phyloP scores from a whole-genome alignment of 2,329 filamentous ascomycete genomes.

The Neonectria punicea region DNA sequence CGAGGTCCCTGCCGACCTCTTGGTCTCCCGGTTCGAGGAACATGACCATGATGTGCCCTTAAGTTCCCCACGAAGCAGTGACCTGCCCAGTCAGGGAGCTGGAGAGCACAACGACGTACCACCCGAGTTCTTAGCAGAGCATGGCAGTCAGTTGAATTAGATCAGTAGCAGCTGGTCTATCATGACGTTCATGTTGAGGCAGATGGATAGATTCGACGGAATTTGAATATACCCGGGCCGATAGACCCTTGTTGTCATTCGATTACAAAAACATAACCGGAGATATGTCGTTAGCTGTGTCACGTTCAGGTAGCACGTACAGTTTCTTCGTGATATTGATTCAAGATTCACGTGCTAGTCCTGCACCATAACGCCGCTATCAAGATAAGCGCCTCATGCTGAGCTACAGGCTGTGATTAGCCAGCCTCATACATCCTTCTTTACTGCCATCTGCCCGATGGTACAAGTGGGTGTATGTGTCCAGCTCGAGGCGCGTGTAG shows the following conservation, averaged over 20 bases:
- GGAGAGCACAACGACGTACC: constrained; percentile 62
- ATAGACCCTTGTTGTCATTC: background rate
- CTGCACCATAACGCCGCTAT: constrained; percentile 41
- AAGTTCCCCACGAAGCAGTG: constrained; percentile 27
- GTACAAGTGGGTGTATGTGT: constrained; percentile 6
- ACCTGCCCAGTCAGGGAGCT: constrained; percentile 41
- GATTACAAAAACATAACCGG: background rate
- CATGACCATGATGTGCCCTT: constrained; percentile 29
- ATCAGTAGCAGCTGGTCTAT: background rate
- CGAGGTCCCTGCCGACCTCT: constrained; percentile 54
- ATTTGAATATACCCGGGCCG: constrained; percentile 16
- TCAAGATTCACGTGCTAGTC: constrained; percentile 38
- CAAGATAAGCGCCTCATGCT: constrained; percentile 29
- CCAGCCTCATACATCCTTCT: constrained; percentile 3
- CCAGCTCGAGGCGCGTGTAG: background rate
- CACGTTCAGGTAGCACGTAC: background rate
- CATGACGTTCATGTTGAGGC: background rate
- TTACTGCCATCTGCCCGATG: background rate
- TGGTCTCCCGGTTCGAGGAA: constrained; percentile 48
- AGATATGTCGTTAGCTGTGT: background rate
- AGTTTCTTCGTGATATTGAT: constrained; percentile 34
- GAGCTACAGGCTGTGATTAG: constrained; percentile 11
- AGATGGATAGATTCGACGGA: background rate
- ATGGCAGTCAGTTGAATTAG: constrained; percentile 39
- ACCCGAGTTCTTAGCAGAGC: constrained; percentile 62